Evolutionary conservation across 1,284 basidiomycete genomes (phyloP).

Genomic region (Cryptococcus sp.): DNA sequence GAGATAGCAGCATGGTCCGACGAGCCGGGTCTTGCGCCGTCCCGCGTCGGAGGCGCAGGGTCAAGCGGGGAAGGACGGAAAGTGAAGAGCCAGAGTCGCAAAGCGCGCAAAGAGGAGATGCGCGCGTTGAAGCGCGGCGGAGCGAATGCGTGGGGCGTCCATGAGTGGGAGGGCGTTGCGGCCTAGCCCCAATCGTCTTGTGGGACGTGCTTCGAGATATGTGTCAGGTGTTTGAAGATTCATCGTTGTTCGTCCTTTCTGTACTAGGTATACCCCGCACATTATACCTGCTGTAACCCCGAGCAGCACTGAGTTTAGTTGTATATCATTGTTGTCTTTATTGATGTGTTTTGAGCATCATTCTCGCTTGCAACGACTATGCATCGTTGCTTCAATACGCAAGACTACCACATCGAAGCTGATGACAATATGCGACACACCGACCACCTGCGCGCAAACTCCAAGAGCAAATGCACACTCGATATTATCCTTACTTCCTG

Average conservation of each 20-base stretch:
- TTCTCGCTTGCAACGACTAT: too few relatives aligned
- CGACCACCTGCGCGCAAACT: not conserved
- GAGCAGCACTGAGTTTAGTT: too few relatives aligned
- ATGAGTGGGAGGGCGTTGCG: slow-evolving; percentile 50
- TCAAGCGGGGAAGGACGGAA: slow-evolving; percentile 19
- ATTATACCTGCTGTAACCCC: too few relatives aligned
- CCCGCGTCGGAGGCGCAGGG: slow-evolving; percentile 11
- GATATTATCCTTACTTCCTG: slow-evolving; percentile 28
- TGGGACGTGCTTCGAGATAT: too few relatives aligned
- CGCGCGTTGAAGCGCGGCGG: slow-evolving; percentile 36
- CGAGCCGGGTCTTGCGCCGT: slow-evolving; percentile 38
- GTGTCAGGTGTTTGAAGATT: too few relatives aligned
- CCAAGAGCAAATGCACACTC: not conserved
- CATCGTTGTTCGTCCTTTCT: too few relatives aligned
- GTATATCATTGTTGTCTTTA: too few relatives aligned
- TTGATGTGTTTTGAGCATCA: too few relatives aligned
- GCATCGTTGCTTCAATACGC: too few relatives aligned
- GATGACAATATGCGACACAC: not conserved
- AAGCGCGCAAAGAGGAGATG: slow-evolving; percentile 25
- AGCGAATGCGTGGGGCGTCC: slow-evolving; percentile 47
- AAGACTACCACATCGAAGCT: too few relatives aligned
- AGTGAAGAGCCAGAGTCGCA: slow-evolving; percentile 17
- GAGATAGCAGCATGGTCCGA: slow-evolving; percentile 51
- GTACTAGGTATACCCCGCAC: too few relatives aligned
- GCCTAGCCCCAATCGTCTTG: slow-evolving; percentile 2